These are phyloP conservation scores for Silene noctiflora DNA, from an alignment of 179 eudicot species.

Conservation along the genomic window DNA sequence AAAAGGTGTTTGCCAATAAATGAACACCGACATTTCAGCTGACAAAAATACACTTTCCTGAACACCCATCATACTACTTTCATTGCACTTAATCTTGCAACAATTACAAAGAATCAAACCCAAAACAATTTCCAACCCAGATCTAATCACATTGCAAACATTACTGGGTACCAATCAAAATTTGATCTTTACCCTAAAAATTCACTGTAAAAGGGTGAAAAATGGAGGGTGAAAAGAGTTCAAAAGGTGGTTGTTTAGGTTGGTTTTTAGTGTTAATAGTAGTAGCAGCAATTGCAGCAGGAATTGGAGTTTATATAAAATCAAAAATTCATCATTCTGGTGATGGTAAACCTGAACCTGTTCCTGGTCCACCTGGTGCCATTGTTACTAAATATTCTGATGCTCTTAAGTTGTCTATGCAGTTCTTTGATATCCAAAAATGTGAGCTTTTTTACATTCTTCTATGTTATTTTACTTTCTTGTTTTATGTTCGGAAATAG, in stretches of 20 bases:
- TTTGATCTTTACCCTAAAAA: background rate
- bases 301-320: slow-evolving; percentile 24
- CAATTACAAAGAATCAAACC: background rate
- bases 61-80: too few species aligned
- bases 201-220: background rate
- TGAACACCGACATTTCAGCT: too few species aligned
- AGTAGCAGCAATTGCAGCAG: slow-evolving; percentile 32
- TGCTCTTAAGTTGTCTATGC: slow-evolving; percentile 75
- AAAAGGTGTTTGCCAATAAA: too few species aligned
- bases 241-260: slow-evolving; percentile 42
- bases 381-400: slow-evolving; percentile 57
- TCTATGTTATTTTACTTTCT: background rate
- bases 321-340: slow-evolving; percentile 22
- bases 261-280: slow-evolving; percentile 37
- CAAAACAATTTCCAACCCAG: slow-evolving; percentile 2
- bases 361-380: slow-evolving; percentile 70
- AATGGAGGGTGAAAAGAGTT: slow-evolving; percentile 32
- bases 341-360: slow-evolving; percentile 28
- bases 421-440: slow-evolving; percentile 85
- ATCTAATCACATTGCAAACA: background rate
- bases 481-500: background rate
- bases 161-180: slow-evolving; percentile 7
- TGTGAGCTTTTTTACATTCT: slow-evolving; percentile 31
- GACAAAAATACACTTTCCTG: too few species aligned
- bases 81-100: background rate